Evolutionary conservation across 768 basidiomycete genomes (phyloP), one percentile per base, ranked within the genome.

Genomic region (Mycena vitilis): DNA sequence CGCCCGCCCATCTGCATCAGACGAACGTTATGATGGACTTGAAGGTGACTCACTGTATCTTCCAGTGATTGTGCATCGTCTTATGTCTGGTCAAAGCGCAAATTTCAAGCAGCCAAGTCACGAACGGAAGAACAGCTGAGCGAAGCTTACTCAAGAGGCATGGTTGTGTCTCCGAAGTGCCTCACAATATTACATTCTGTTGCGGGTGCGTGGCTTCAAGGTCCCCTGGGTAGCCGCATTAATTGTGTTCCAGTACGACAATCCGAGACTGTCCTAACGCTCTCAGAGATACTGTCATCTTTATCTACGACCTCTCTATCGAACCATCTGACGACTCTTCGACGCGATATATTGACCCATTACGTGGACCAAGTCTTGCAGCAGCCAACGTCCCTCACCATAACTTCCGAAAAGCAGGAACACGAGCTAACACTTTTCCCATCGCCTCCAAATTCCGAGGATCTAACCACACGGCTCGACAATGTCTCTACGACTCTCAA

Each of bases 51-150:
- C 4, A 37, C n/a, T 54, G 51, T 47, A 51, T 48, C n/a, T 58
- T 60, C 71, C 20, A 73, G 22, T 62, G 18, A 37, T 16, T 15
- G 36, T 22, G 40, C 6, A 10, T 38, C 60, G 20, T 65, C 38
- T 60, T 22, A 72, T 52, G 54, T 65, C 9, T 59, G 36, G 4
- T 20, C 40, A 8, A 70, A 95, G 93, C 83, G 80, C 57, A 87
- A 81, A 71, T 84, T 88, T 65, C 84, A 83, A 66, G 84, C 87
- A 11, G 77, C 85, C 30, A 83, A 84, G 73, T 88, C 90, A 63
- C 86, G 86, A 44, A 78, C 87, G 9, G 89, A 93, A 74, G 94
- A 94, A 68, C 89, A 93, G 73, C 82, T 95, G 25, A 86, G 83
- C 70, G 88, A 92, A 54, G 90, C 90, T 4, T 94, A 88, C 73